A percentile compares a stretch with the other conserved stretches of the same genome.
These are phyloP conservation scores for Zygosaccharomyces gambellarensis DNA, from an alignment of 805 yeast genomes.

Conservation along the genomic window DNA sequence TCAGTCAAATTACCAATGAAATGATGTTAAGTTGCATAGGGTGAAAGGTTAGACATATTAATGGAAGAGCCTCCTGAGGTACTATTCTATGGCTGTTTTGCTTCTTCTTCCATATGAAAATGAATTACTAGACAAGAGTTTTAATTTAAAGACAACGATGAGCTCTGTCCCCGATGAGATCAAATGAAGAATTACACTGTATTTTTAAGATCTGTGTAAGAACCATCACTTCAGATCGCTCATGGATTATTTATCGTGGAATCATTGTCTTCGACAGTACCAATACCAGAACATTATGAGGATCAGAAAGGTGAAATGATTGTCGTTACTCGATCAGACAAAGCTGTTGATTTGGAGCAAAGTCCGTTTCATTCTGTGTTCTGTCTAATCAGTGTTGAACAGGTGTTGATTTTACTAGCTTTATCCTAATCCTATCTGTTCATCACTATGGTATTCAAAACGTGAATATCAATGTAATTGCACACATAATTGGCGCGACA, in stretches of 20 bases:
- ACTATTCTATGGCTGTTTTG: too few relatives aligned
- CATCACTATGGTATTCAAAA: neutral
- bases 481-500: too few relatives aligned
- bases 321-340: neutral
- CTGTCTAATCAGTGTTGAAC: conserved; percentile 41
- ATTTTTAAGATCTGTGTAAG: too few relatives aligned
- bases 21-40: neutral
- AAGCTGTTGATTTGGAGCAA: neutral
- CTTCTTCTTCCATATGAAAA: too few relatives aligned
- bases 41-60: neutral
- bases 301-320: neutral
- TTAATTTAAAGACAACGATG: too few relatives aligned
- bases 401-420: conserved; percentile 37
- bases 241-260: neutral
- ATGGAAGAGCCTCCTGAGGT: too few relatives aligned
- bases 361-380: conserved; percentile 38
- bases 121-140: too few relatives aligned
- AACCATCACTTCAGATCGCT: too few relatives aligned
- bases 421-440: conserved; percentile 36
- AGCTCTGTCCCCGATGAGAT: too few relatives aligned
- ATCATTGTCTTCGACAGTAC: neutral
- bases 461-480: too few relatives aligned
- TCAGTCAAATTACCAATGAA: neutral
- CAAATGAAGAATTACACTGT: too few relatives aligned
- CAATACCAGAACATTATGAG: neutral